Percentiles rank a stretch among this genome's conserved stretches.
Conservation (phyloP, 1,139 yeast genomes). For the Hyphopichia wangnamkhiaoensis region DNA sequence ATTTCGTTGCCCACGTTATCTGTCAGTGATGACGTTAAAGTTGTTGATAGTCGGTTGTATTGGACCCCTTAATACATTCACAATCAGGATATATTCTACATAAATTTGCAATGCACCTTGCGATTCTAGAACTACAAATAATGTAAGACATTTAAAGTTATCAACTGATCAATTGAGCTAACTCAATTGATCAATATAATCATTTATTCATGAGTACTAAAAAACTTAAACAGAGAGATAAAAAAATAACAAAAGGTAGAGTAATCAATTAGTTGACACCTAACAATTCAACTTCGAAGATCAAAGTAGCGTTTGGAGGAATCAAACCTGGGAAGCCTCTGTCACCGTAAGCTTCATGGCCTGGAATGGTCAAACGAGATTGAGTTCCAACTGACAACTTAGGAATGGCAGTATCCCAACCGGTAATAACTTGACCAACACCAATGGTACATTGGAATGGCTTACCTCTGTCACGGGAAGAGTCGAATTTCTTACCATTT, state of each 20-base stretch:
- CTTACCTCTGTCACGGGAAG: slow-evolving; percentile 89
- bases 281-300: slow-evolving; percentile 89
- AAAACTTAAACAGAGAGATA: neutral
- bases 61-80: slow-evolving; percentile 9
- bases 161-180: too few relatives aligned
- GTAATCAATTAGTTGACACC: slow-evolving; percentile 58
- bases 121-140: too few relatives aligned
- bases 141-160: too few relatives aligned
- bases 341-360: slow-evolving; percentile 89
- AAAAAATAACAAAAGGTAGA: neutral
- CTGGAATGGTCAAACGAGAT: slow-evolving; percentile 89
- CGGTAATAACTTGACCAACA: slow-evolving; percentile 92
- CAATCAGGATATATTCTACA: neutral
- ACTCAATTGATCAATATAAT: too few relatives aligned
- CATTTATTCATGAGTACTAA: neutral
- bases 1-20: slow-evolving; percentile 60
- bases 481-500: slow-evolving; percentile 93
- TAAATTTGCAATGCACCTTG: too few relatives aligned
- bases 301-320: slow-evolving; percentile 93
- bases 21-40: slow-evolving; percentile 32
- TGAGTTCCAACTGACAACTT: slow-evolving; percentile 89
- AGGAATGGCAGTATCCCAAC: slow-evolving; percentile 95
- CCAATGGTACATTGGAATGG: slow-evolving; percentile 94
- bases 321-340: slow-evolving; percentile 96
- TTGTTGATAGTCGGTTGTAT: slow-evolving; percentile 18